A percentile compares a stretch with the other conserved stretches of the same genome.
Conservation (phyloP, 768 basidiomycete species). For the Tephrocybe rancida region DNA sequence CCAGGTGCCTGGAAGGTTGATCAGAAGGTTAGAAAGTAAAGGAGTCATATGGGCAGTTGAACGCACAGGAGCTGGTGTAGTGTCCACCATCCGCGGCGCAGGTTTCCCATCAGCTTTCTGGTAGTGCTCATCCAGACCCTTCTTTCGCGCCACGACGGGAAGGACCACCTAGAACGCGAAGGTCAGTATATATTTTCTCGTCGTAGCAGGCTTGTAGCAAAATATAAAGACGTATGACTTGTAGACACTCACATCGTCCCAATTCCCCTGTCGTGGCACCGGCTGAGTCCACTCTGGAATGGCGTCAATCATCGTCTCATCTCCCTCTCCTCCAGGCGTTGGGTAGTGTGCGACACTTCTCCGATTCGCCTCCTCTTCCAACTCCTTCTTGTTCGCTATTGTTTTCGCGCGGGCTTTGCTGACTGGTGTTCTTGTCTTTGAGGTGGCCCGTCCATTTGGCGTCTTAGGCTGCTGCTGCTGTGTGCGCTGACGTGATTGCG, state of each 20-base stretch:
- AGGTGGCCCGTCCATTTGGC: slow-evolving; percentile 30
- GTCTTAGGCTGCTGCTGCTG: slow-evolving; percentile 32
- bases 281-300: slow-evolving; percentile 87
- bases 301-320: slow-evolving; percentile 62
- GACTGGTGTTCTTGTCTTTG: slow-evolving; percentile 30
- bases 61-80: slow-evolving; percentile 60
- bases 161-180: slow-evolving; percentile 63
- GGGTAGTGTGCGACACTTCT: slow-evolving; percentile 73
- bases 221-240: slow-evolving; percentile 7
- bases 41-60: slow-evolving; percentile 2
- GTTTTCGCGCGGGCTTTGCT: slow-evolving; percentile 42
- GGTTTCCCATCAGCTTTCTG: slow-evolving; percentile 71
- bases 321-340: slow-evolving; percentile 40
- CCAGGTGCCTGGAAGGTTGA: slow-evolving; percentile 63
- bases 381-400: slow-evolving; percentile 36
- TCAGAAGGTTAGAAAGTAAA: background rate
- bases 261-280: slow-evolving; percentile 66
- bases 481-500: slow-evolving; percentile 27
- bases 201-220: slow-evolving; percentile 2
- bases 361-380: slow-evolving; percentile 48
- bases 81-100: slow-evolving; percentile 46
- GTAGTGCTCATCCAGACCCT: slow-evolving; percentile 73
- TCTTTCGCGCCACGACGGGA: slow-evolving; percentile 84
- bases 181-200: slow-evolving; percentile 12
- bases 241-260: slow-evolving; percentile 68